phyloP scores from a whole-genome alignment of 176 grass and related monocot genomes.

The Sorghum bicolor region Sorghum_bicolor_NCBIv3 NC_012875.2:48106001-48106500 shows the following conservation, averaged over 20 bases:
- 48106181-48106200: conserved; percentile 3
- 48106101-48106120: conserved; percentile 10
- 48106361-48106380: conserved; percentile 11
- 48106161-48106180: conserved; percentile 23
- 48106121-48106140: background rate
- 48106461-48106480: background rate
- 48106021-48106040: background rate
- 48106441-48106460: background rate
- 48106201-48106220: background rate
- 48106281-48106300: background rate
- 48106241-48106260: conserved; percentile 18
- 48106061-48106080: no score
- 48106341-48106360: background rate
- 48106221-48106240: conserved; percentile 2
- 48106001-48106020: background rate
- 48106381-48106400: background rate
- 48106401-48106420: background rate
- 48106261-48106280: background rate
- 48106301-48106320: conserved; percentile 11
- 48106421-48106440: background rate
- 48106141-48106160: background rate
- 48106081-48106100: background rate
- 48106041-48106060: background rate
- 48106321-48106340: background rate
- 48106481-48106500: background rate